Evolutionary conservation across 2,329 filamentous ascomycete genomes (phyloP).

Genomic region (Ophiostoma piceae): DNA sequence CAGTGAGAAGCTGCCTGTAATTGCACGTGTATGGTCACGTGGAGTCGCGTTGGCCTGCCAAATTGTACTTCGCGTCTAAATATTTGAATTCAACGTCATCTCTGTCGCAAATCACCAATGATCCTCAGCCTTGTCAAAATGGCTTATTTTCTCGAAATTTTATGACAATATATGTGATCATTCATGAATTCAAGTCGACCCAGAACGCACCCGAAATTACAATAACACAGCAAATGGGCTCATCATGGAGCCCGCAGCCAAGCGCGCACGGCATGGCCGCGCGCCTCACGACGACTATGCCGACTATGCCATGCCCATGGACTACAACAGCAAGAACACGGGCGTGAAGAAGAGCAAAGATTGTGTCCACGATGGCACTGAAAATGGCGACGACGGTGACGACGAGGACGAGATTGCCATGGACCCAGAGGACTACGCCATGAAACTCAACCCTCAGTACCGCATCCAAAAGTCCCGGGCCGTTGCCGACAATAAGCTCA

Average conservation of each 20-base stretch:
- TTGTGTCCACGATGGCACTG: background rate
- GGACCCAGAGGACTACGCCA: constrained; percentile 44
- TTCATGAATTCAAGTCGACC: background rate
- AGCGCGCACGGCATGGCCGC: constrained; percentile 23
- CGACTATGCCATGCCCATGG: constrained; percentile 10
- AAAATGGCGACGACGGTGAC: constrained; percentile 29
- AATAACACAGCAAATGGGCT: constrained; percentile 14
- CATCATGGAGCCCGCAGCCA: constrained; percentile 26
- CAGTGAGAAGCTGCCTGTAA: background rate
- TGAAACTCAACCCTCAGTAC: constrained; percentile 48
- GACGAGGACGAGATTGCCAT: constrained; percentile 47
- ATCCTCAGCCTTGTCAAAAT: background rate
- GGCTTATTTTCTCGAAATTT: background rate
- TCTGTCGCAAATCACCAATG: background rate
- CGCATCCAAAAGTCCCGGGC: constrained; percentile 58
- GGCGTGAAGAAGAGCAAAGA: background rate
- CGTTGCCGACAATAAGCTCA: constrained; percentile 65
- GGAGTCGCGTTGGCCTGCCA: background rate
- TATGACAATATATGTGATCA: background rate
- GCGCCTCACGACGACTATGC: constrained; percentile 17
- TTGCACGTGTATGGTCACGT: constrained; percentile 9
- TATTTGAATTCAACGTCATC: background rate
- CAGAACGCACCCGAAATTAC: background rate
- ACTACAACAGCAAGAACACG: constrained; percentile 1
- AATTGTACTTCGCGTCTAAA: constrained; percentile 1